Base-by-base conservation (phyloP, 1,284 basidiomycete genomes). In the Somion occarium region DNA sequence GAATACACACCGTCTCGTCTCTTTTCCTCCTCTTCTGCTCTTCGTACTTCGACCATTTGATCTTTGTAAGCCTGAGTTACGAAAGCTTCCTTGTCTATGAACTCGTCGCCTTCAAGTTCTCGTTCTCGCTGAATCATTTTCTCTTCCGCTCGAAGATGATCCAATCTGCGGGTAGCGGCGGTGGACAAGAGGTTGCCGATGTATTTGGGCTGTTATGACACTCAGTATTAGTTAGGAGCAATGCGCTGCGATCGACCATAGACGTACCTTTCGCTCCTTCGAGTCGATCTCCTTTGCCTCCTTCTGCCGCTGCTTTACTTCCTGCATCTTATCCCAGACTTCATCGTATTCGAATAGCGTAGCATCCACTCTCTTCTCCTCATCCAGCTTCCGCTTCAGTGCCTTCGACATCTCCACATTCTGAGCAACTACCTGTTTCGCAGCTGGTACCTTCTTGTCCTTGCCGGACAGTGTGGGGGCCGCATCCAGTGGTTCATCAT, bases 31-130 rank as follows among this genome's bases (percentile, higher is more conserved):
- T 91, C 91, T 66, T 97, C 97, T 1, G 94, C 93, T 64, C 75
- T 79, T 49, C 91, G 77, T 2, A 98, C 84, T 69, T 96, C 91
- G 45, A 83, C 95, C 83, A 97, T 92, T 69, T 99, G 97, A 55
- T 92, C 88, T 69, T 94, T 94, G 73, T 99, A 99, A 30, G 93
- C 94, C 62, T 94, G 91, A 1, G 97, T 99, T 42, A 99, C 95
- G 62, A 98, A 99, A 20, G 86, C 80, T 56, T 99, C 97, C 73
- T 96, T 99, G 72, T 93, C 96, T 44, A 78, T 80, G 68, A 93
- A 99, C 67, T 95, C 84, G 56, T 96, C 93, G 0, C 97, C 97
- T 70, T 99, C 97, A 22, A 80, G 73, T 66, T 95, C 92, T 19
- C 97, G 81, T 66, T 99, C 96, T 44, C 83, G 80, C 67, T 96